These are phyloP conservation scores for Paecilomyces sp. DNA, from an alignment of 2,329 filamentous ascomycete species.

Conservation along the genomic window DNA sequence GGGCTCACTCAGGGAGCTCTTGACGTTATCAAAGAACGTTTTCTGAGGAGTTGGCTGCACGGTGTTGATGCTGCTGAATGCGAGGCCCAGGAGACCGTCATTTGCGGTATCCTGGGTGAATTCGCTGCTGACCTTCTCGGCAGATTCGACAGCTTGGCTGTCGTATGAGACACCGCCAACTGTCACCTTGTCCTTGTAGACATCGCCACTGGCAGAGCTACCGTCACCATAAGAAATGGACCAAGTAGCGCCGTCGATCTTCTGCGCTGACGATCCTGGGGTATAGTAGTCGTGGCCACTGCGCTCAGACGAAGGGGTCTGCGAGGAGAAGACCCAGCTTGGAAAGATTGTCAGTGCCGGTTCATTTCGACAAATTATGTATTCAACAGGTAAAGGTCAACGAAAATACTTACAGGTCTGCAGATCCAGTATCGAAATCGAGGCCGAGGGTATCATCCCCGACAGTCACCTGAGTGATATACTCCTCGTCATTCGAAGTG, in stretches of 20 bases:
- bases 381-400: background rate
- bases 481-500: conserved; percentile 48
- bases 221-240: conserved; percentile 60
- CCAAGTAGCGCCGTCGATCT: conserved; percentile 48
- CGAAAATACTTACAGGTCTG: conserved; percentile 52
- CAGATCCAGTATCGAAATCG: conserved; percentile 64
- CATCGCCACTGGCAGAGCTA: conserved; percentile 54
- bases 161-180: conserved; percentile 55
- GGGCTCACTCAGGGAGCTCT: conserved; percentile 41
- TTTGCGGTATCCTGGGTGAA: conserved; percentile 47
- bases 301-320: conserved; percentile 45
- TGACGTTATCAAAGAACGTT: conserved; percentile 56
- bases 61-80: conserved; percentile 55
- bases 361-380: background rate
- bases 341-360: conserved; percentile 6
- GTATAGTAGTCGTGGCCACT: conserved; percentile 53
- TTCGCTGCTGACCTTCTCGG: conserved; percentile 48
- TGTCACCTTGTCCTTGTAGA: conserved; percentile 58
- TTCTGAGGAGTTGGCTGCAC: conserved; percentile 43
- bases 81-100: conserved; percentile 55
- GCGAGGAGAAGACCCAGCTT: conserved; percentile 61
- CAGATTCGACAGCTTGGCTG: conserved; percentile 59
- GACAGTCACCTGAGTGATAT: conserved; percentile 55
- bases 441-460: conserved; percentile 58
- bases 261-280: conserved; percentile 41